phyloP scores from a whole-genome alignment of 164 flowering plant species.

The Berberis thunbergii region DNA sequence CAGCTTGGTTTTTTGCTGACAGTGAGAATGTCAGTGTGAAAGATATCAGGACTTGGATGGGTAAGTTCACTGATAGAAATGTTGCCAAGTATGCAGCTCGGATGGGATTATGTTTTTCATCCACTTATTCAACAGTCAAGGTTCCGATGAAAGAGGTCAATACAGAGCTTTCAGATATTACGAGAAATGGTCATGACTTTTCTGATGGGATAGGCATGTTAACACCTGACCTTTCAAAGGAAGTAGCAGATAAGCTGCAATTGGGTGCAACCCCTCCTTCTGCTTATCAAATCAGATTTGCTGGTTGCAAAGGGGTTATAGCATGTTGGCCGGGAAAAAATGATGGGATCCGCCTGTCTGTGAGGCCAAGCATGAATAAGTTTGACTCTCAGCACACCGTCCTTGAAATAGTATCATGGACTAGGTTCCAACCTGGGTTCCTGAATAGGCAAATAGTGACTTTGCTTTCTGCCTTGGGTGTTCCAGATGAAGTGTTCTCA shows the following conservation, averaged over 20 bases:
- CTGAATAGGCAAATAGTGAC: conserved; percentile 80
- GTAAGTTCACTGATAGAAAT: conserved; percentile 46
- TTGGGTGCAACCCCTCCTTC: conserved; percentile 43
- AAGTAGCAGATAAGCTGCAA: conserved; percentile 66
- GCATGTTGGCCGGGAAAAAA: conserved; percentile 70
- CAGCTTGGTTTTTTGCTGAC: conserved; percentile 97
- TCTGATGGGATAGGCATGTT: conserved; percentile 92
- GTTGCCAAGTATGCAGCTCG: conserved; percentile 91
- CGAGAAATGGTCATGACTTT: conserved; percentile 59
- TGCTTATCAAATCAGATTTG: conserved; percentile 88
- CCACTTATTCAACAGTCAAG: conserved; percentile 83
- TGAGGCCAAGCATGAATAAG: conserved; percentile 83
- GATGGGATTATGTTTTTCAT: conserved; percentile 96
- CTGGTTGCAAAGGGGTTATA: conserved; percentile 91
- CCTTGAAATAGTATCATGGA: conserved; percentile 89
- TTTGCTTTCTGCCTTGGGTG: conserved; percentile 62
- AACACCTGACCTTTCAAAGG: conserved; percentile 63
- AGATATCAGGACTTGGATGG: conserved; percentile 68
- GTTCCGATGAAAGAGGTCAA: conserved; percentile 48
- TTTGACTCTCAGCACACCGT: conserved; percentile 53
- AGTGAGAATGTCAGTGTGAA: conserved; percentile 21
- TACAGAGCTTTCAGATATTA: conserved; percentile 44
- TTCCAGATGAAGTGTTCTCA: conserved; percentile 61
- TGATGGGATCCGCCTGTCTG: conserved; percentile 41
- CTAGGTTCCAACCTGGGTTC: conserved; percentile 91